Conservation (phyloP, 805 yeast species). For the Monosporozyma siamensis region DNA sequence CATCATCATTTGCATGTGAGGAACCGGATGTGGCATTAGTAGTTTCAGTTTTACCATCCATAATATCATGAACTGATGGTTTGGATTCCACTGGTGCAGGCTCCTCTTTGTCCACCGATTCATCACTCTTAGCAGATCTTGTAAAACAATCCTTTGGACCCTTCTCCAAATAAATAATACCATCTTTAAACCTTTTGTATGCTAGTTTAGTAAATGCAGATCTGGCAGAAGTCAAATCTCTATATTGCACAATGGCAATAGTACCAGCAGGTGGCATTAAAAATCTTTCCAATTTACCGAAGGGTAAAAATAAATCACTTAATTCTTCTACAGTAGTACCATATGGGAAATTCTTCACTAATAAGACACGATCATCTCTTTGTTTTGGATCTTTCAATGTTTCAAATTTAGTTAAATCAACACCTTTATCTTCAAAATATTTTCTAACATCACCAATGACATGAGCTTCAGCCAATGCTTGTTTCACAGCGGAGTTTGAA, state of each 20-base stretch:
- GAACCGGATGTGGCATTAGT: conserved; percentile 19
- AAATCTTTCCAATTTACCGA: conserved; percentile 71
- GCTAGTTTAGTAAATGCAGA: conserved; percentile 83
- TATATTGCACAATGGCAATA: conserved; percentile 84
- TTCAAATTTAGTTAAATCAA: conserved; percentile 66
- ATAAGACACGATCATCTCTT: conserved; percentile 68
- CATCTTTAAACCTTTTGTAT: conserved; percentile 77
- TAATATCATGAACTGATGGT: conserved; percentile 21
- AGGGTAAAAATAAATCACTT: conserved; percentile 68
- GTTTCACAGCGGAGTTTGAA: conserved; percentile 84
- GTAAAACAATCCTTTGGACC: conserved; percentile 81
- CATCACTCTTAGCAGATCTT: conserved; percentile 42
- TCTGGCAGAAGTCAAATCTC: conserved; percentile 76
- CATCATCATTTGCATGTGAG: conserved; percentile 33
- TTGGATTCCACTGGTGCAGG: conserved; percentile 30
- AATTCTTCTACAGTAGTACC: conserved; percentile 77
- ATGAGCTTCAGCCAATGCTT: conserved; percentile 94
- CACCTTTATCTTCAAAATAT: conserved; percentile 77
- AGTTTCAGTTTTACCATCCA: conserved; percentile 28
- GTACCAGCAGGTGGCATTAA: conserved; percentile 96
- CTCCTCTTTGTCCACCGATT: conserved; percentile 23
- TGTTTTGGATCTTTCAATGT: conserved; percentile 37
- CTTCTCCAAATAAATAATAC: conserved; percentile 83
- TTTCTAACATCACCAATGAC: conserved; percentile 85
- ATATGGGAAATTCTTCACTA: conserved; percentile 84